A percentile compares a stretch with the other conserved stretches of the same genome.
Conservation (phyloP, 257 asterid genomes). For the Nemophila menziesii region DNA sequence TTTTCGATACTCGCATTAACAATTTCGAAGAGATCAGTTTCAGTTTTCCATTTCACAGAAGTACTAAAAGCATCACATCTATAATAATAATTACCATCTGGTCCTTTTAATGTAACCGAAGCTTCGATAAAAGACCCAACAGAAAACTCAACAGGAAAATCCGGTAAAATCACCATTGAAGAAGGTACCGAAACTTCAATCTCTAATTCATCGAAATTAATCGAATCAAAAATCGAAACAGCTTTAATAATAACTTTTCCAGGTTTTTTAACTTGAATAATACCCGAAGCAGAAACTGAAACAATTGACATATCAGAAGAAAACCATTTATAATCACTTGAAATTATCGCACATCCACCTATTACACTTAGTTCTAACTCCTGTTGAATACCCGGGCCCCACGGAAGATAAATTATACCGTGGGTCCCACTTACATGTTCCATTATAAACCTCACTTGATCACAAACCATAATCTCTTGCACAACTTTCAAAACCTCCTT, state of each 20-base stretch:
- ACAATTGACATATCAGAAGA: slow-evolving; percentile 63
- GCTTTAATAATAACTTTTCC: slow-evolving; percentile 71
- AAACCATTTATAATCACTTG: slow-evolving; percentile 80
- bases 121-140: slow-evolving; percentile 74
- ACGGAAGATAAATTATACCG: slow-evolving; percentile 53
- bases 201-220: slow-evolving; percentile 62
- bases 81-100: slow-evolving; percentile 48
- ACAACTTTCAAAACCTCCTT: slow-evolving; percentile 66
- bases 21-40: slow-evolving; percentile 43
- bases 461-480: slow-evolving; percentile 92
- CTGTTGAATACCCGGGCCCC: slow-evolving; percentile 76
- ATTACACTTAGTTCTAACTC: slow-evolving; percentile 68
- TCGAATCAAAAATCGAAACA: slow-evolving; percentile 58
- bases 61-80: slow-evolving; percentile 79
- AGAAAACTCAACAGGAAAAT: slow-evolving; percentile 68
- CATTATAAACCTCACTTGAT: slow-evolving; percentile 50
- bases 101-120: slow-evolving; percentile 50
- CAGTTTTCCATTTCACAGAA: slow-evolving; percentile 61
- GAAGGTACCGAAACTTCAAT: slow-evolving; percentile 72
- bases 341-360: slow-evolving; percentile 82
- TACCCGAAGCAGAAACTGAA: slow-evolving; percentile 75
- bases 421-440: slow-evolving; percentile 24
- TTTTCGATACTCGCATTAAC: slow-evolving; percentile 40
- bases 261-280: slow-evolving; percentile 66
- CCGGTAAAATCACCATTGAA: slow-evolving; percentile 47